These are phyloP conservation scores for Clausena lansium DNA, from an alignment of 345 rosid genomes.

Conservation along the genomic window DNA sequence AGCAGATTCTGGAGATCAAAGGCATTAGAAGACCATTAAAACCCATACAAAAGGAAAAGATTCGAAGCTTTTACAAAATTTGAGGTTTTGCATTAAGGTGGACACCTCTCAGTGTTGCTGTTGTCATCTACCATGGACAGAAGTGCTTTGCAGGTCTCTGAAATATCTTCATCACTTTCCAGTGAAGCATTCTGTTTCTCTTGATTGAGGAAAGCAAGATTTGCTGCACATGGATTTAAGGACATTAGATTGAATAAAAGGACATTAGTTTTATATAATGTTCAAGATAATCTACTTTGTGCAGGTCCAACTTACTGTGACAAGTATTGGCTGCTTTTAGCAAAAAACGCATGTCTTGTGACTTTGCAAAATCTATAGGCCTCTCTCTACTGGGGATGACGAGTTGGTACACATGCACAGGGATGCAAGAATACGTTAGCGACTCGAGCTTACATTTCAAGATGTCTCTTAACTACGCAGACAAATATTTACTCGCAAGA, in stretches of 20 bases:
- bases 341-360: constrained; percentile 83
- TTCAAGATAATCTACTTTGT: neutral
- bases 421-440: constrained; percentile 18
- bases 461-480: neutral
- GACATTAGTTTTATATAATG: neutral
- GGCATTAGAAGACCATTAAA: constrained; percentile 7
- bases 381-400: constrained; percentile 58
- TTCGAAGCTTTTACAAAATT: constrained; percentile 3
- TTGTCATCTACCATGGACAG: constrained; percentile 30
- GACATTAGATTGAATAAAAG: constrained; percentile 23
- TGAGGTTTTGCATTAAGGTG: neutral
- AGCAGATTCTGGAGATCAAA: constrained; percentile 26
- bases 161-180: constrained; percentile 33
- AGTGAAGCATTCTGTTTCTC: constrained; percentile 31
- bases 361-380: constrained; percentile 74
- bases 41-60: neutral
- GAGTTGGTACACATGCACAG: constrained; percentile 12
- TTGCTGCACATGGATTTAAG: constrained; percentile 38
- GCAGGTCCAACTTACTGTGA: constrained; percentile 51
- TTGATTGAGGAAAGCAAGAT: constrained; percentile 31
- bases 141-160: constrained; percentile 31
- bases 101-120: constrained; percentile 32
- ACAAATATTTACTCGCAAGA: neutral
- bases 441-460: constrained; percentile 10
- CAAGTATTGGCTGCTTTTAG: constrained; percentile 56